Evolutionary conservation across 768 basidiomycete genomes (phyloP), one percentile per base, ranked within the genome.

Genomic region (Kwoniella botswanensis): DNA sequence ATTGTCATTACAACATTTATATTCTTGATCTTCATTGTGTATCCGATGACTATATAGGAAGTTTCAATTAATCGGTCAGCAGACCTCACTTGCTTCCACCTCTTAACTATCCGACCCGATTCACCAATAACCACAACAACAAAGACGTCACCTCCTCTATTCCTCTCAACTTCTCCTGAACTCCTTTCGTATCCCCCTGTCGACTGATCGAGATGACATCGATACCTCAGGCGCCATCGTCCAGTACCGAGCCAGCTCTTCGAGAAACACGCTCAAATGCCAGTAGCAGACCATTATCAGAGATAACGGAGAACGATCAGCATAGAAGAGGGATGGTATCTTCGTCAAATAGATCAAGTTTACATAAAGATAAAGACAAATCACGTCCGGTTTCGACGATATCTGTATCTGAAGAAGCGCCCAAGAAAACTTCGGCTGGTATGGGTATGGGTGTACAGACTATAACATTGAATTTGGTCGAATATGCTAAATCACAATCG

Each of bases 401-500:
- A 56, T 24, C 57, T 68, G 42, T 59, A 41, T 22, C 41, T 17
- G 62, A 58, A 44, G 24, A 50, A 35, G 63, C 55, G n/a, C 58
- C 68, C 5, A 44, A 54, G 57, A 59, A 41, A 17, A 59, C 26
- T 62, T 60, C 29, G 55, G 53, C 10, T 65, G 59, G 60, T 15
- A 55, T 24, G 70, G 70, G 13, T 63, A 73, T n/a, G 73, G 75
- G 17, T 21, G 41, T 77, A 44, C 74, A 75, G 50, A 77, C 74
- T 18, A 73, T 79, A 61, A 76, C 78, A 0, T 62, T 79, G n/a
- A 79, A 79, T 57, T 66, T 79, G 54, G 70, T 73, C 29, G 78
- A 79, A 12, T 79, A 79, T 67, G 78, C 74, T 26, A 63, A 43
- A 68, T 67, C 65, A 4, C 61, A 63, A 68, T 61, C 59, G 3